These are phyloP conservation scores for Aaosphaeria arxii DNA, from an alignment of 2,329 filamentous ascomycete species.

Conservation along the genomic window DNA sequence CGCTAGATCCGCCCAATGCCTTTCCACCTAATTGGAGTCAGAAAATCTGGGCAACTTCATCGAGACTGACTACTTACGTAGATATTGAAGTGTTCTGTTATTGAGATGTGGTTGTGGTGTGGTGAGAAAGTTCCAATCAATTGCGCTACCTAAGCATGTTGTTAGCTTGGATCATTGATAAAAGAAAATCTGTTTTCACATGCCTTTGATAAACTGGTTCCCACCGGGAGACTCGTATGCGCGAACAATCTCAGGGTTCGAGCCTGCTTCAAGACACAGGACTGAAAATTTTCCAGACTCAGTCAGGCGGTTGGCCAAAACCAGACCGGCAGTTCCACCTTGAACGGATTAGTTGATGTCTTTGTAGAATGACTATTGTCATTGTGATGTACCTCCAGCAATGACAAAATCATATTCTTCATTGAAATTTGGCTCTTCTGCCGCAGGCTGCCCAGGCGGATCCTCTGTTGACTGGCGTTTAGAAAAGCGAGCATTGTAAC, in stretches of 20 bases:
- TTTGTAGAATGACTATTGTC: neutral
- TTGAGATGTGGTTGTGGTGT: constrained; percentile 18
- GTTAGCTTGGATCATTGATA: neutral
- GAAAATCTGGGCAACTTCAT: neutral
- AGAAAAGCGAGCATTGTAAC: neutral
- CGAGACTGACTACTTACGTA: constrained; percentile 1
- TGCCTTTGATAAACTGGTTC: constrained; percentile 24
- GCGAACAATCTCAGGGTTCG: constrained; percentile 15
- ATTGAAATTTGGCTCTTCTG: constrained; percentile 3
- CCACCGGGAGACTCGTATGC: constrained; percentile 25
- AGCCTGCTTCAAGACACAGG: constrained; percentile 18
- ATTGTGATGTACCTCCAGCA: constrained; percentile 5
- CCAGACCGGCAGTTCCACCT: constrained; percentile 23
- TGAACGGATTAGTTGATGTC: neutral
- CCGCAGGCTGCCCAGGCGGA: neutral
- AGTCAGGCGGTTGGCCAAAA: constrained; percentile 16
- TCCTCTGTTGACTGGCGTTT: neutral
- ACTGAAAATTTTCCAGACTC: constrained; percentile 20
- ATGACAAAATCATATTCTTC: constrained; percentile 11
- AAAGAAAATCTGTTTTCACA: neutral
- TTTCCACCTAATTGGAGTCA: constrained; percentile 8
- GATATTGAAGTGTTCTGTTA: constrained; percentile 19
- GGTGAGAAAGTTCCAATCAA: constrained; percentile 29
- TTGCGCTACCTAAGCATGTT: constrained; percentile 1
- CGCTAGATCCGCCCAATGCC: constrained; percentile 29